Percentiles rank a stretch among this genome's conserved stretches.
Conservation (phyloP, 768 basidiomycete genomes). For the Hericium erinaceus region DNA sequence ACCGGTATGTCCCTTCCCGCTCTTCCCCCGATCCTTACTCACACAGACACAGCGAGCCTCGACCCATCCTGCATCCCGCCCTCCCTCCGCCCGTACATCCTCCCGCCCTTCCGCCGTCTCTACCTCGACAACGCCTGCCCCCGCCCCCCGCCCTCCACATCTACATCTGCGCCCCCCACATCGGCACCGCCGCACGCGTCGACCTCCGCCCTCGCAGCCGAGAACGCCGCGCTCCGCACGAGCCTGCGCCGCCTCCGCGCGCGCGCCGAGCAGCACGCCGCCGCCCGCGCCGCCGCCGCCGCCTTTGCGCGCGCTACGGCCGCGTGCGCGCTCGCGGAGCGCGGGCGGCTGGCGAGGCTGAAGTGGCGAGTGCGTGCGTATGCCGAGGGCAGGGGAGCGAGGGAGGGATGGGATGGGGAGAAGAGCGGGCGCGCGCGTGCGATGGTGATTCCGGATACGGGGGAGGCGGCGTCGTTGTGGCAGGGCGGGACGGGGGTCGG, state of each 20-base stretch:
- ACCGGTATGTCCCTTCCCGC: background rate
- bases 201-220: slow-evolving; percentile 6
- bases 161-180: background rate
- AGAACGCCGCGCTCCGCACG: slow-evolving; percentile 7
- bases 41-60: background rate
- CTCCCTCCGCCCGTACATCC: slow-evolving; percentile 9
- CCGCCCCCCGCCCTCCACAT: background rate
- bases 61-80: slow-evolving; percentile 4
- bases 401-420: no score
- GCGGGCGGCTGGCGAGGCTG: no score
- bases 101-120: slow-evolving; percentile 12
- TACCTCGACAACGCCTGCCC: slow-evolving; percentile 1
- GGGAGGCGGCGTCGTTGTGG: no score
- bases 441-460: no score
- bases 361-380: no score
- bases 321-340: no score
- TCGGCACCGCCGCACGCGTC: background rate
- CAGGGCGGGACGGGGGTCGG: no score
- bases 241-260: slow-evolving; percentile 6
- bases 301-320: slow-evolving; percentile 1
- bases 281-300: slow-evolving; percentile 1
- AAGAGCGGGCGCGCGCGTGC: no score
- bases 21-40: background rate
- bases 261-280: slow-evolving; percentile 7
- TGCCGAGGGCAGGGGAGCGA: no score